phyloP scores from a whole-genome alignment of 179 eudicot species.

The Spinacia oleracea region DNA sequence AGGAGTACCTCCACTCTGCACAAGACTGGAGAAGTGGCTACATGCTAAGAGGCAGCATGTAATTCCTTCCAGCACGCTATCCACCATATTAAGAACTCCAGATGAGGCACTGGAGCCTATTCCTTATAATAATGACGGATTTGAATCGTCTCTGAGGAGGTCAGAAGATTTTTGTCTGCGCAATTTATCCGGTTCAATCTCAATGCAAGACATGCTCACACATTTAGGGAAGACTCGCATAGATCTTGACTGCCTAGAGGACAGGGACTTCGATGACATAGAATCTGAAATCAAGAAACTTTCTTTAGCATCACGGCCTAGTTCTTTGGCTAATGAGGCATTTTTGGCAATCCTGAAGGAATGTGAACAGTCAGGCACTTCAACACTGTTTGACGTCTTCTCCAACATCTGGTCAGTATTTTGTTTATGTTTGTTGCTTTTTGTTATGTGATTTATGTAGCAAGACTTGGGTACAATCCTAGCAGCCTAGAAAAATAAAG shows the following conservation, averaged over 20 bases:
- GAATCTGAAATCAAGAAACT: slow-evolving; percentile 63
- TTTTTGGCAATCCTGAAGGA: slow-evolving; percentile 59
- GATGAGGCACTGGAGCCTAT: slow-evolving; percentile 37
- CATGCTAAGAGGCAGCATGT: slow-evolving; percentile 49
- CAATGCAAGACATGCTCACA: slow-evolving; percentile 28
- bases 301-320: slow-evolving; percentile 53
- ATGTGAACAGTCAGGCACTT: slow-evolving; percentile 75
- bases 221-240: slow-evolving; percentile 30
- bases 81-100: slow-evolving; percentile 75
- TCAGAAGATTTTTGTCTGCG: slow-evolving; percentile 30
- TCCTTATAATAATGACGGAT: slow-evolving; percentile 29
- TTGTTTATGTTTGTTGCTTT: not conserved
- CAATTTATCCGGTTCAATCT: slow-evolving; percentile 26
- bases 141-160: slow-evolving; percentile 37
- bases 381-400: slow-evolving; percentile 58
- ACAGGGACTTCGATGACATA: slow-evolving; percentile 54
- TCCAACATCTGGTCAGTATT: slow-evolving; percentile 68
- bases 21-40: slow-evolving; percentile 76
- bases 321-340: slow-evolving; percentile 55
- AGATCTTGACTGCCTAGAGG: slow-evolving; percentile 27
- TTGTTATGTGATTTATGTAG: not conserved
- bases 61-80: slow-evolving; percentile 52
- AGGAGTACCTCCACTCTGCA: slow-evolving; percentile 54
- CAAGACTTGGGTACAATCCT: not conserved
- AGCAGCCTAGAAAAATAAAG: too few relatives aligned